These are phyloP conservation scores for Pseudoturritis turrita DNA, from an alignment of 345 rosid species.

Conservation along the genomic window DNA sequence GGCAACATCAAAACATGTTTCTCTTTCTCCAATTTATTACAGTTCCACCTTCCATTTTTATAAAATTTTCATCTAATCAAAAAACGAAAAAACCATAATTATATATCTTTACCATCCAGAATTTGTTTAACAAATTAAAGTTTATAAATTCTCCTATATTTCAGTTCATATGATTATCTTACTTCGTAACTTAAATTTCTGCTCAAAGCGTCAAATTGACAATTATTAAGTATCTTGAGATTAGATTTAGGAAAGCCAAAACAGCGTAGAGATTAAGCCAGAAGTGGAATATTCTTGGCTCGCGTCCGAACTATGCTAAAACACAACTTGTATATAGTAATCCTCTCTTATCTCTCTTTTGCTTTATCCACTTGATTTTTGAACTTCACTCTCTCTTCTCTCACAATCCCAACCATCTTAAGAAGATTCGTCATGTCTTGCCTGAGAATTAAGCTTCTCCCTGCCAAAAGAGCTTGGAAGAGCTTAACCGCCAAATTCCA, in stretches of 20 bases:
- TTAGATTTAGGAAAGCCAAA: neutral
- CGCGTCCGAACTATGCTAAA: conserved; percentile 9
- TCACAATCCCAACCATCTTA: neutral
- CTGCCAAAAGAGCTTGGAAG: conserved; percentile 72
- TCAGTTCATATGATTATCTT: no score
- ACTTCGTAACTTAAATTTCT: no score
- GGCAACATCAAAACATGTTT: no score
- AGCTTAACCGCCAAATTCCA: conserved; percentile 54
- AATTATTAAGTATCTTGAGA: neutral
- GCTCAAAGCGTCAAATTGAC: neutral
- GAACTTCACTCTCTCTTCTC: neutral
- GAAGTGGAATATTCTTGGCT: conserved; percentile 6
- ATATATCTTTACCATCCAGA: no score
- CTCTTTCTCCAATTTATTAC: no score
- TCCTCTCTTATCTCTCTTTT: neutral
- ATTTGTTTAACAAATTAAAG: no score
- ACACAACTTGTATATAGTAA: conserved; percentile 1
- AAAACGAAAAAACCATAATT: no score
- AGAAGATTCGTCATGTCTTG: conserved; percentile 42
- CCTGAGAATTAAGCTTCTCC: conserved; percentile 45
- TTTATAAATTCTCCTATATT: no score
- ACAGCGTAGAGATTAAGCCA: conserved; percentile 14
- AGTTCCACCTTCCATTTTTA: no score
- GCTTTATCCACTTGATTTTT: neutral
- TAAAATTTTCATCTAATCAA: no score